These are phyloP conservation scores for Hypoxylon sp. DNA, from an alignment of 2,329 filamentous ascomycete genomes.

Conservation along the genomic window DNA sequence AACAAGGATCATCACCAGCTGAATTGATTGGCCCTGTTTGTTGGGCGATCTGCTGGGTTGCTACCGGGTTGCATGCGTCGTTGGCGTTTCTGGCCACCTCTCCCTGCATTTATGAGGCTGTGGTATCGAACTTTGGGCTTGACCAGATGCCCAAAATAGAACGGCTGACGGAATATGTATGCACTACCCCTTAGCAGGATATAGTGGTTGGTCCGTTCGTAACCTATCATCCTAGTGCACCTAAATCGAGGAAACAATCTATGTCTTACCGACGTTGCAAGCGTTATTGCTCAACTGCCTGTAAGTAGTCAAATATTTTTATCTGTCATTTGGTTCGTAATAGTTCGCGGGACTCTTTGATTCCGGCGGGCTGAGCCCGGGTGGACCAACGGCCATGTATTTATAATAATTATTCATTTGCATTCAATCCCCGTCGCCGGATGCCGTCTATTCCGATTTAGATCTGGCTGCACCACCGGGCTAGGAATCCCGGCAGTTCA, in stretches of 20 bases:
- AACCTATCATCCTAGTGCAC: constrained; percentile 6
- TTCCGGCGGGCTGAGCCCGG: constrained; percentile 26
- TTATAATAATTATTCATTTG: constrained; percentile 24
- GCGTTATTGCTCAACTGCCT: constrained; percentile 10
- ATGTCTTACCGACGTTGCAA: constrained; percentile 34
- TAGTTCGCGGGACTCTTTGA: constrained; percentile 22
- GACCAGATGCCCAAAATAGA: constrained; percentile 37
- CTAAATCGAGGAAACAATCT: constrained; percentile 14
- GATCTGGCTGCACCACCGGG: constrained; percentile 83
- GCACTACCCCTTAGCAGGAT: constrained; percentile 20
- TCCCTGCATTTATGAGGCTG: constrained; percentile 43
- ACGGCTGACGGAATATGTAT: constrained; percentile 29
- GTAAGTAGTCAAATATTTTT: constrained; percentile 28
- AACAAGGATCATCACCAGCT: constrained; percentile 26
- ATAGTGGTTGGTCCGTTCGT: constrained; percentile 35
- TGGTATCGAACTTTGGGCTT: constrained; percentile 29
- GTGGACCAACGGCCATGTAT: constrained; percentile 19
- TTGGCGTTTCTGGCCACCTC: constrained; percentile 37
- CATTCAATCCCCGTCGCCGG: constrained; percentile 15
- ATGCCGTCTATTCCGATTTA: constrained; percentile 48
- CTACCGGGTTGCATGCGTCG: constrained; percentile 21
- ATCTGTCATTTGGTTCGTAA: constrained; percentile 22
- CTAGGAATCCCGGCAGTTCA: constrained; percentile 70
- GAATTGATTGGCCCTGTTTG: constrained; percentile 30
- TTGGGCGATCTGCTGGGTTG: constrained; percentile 10